Evolutionary conservation across 805 yeast genomes (phyloP), one percentile per base, ranked within the genome.

Genomic region (Metschnikowia santaceciliae): DNA sequence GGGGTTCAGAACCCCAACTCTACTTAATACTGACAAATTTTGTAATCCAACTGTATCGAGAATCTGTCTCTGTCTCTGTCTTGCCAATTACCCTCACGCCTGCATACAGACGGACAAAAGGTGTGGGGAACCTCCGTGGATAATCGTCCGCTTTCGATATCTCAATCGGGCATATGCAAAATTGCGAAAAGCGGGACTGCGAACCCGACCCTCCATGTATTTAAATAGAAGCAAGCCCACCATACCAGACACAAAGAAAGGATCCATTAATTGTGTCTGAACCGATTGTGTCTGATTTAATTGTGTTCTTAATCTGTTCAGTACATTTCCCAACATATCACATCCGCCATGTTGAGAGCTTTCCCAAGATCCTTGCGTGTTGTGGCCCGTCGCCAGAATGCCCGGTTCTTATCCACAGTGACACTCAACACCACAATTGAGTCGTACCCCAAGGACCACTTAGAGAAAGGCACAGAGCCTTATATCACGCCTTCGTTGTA

Each of bases 401-500:
- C 43, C 46, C 33, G 59, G 13, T 33, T 36, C 35, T 44, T 52
- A n/a, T 44, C 59, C 37, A 54, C 59, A 19, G 40, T 56, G 46
- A 43, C 51, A 10, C 61, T 57, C 35, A 66, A 67, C 32, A 68
- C 78, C 15, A 68, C 75, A 23, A 51, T 66, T 17, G 59, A 61
- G 17, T 46, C 54, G 7, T 78, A 60, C 70, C 81, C 82, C 60
- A 71, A 66, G 48, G 61, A 63, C 14, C 82, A 78, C 60, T 54
- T 67, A 7, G 49, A 54, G 10, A 56, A 61, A 30, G 64, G 64
- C 19, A 67, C 69, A 33, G 73, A 71, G 59, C 79, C 80, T 2
- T 79, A 79, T 56, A 45, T 74, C 47, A 80, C 83, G 3, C 83
- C 83, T 14, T 64, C 74, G 39, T 79, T 80, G 61, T 59, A 71